Conservation (phyloP, 306 rosid species). For the Pyrus betulifolia region DNA sequence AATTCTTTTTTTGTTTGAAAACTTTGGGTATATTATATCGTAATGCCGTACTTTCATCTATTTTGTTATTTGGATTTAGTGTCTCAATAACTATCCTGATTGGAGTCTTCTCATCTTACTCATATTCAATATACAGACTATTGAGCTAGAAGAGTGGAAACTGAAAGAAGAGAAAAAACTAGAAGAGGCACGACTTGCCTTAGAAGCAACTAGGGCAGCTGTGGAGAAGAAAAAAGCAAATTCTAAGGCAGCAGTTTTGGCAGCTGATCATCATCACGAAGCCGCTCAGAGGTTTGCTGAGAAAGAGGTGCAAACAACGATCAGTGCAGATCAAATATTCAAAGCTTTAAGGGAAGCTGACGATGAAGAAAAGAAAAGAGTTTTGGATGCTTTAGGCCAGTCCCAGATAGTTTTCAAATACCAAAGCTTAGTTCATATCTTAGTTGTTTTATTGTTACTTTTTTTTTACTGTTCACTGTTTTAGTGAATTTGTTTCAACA, state of each 20-base stretch:
- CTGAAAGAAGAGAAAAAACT: slow-evolving; percentile 15
- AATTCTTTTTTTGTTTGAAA: no score
- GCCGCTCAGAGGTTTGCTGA: slow-evolving; percentile 10
- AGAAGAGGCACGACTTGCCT: slow-evolving; percentile 5
- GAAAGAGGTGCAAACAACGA: slow-evolving; percentile 8
- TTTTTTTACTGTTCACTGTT: slow-evolving; percentile 5
- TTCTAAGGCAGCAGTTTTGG: slow-evolving; percentile 1
- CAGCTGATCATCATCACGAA: slow-evolving; percentile 13
- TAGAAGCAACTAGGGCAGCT: neutral
- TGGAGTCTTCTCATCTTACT: neutral
- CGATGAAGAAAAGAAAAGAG: neutral
- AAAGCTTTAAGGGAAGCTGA: slow-evolving; percentile 4
- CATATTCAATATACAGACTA: slow-evolving; percentile 4
- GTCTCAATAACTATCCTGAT: neutral
- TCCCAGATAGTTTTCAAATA: slow-evolving; percentile 10
- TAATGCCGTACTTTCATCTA: no score
- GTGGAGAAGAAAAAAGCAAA: slow-evolving; percentile 6
- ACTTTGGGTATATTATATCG: no score
- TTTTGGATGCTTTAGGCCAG: slow-evolving; percentile 14
- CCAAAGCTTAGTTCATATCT: slow-evolving; percentile 23
- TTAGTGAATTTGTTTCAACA: neutral
- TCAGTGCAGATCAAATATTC: slow-evolving; percentile 7
- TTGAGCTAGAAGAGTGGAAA: slow-evolving; percentile 21
- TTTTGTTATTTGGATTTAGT: neutral
- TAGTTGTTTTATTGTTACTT: slow-evolving; percentile 3